Conservation (phyloP, 768 basidiomycete species). For the Pleurotus cornucopiae region DNA sequence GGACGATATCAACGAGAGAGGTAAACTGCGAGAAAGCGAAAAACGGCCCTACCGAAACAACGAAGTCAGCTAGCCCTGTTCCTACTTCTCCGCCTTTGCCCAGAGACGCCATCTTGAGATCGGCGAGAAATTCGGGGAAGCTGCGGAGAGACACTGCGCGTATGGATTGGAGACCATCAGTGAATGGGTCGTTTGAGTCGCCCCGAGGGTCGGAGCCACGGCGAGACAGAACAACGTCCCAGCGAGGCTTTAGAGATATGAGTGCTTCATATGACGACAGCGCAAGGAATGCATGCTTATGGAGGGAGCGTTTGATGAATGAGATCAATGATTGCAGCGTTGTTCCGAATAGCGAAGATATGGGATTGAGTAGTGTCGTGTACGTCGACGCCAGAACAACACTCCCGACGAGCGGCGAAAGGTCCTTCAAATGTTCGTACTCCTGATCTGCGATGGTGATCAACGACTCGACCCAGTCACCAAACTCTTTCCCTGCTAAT, state of each 20-base stretch:
- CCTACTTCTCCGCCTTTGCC: slow-evolving; percentile 57
- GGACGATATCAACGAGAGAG: background rate
- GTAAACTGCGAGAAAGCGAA: background rate
- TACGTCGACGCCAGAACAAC: slow-evolving; percentile 55
- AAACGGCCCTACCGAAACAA: slow-evolving; percentile 39
- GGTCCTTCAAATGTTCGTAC: slow-evolving; percentile 56
- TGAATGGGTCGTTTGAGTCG: slow-evolving; percentile 60
- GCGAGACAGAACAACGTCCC: slow-evolving; percentile 61
- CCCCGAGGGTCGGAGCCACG: slow-evolving; percentile 36
- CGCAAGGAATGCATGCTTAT: slow-evolving; percentile 77
- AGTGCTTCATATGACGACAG: slow-evolving; percentile 65
- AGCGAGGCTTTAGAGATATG: slow-evolving; percentile 50
- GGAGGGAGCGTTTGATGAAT: slow-evolving; percentile 72
- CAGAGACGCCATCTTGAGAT: slow-evolving; percentile 62
- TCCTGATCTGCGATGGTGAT: slow-evolving; percentile 71
- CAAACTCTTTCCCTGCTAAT: slow-evolving; percentile 64
- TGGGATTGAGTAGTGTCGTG: slow-evolving; percentile 55
- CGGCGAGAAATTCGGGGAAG: slow-evolving; percentile 81
- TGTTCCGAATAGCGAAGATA: slow-evolving; percentile 61
- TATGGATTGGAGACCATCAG: slow-evolving; percentile 62
- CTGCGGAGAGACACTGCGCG: slow-evolving; percentile 71
- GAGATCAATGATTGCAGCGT: slow-evolving; percentile 58
- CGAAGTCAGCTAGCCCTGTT: slow-evolving; percentile 62
- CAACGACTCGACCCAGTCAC: slow-evolving; percentile 64
- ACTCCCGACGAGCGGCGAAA: slow-evolving; percentile 55